Conservation (phyloP, 768 basidiomycete genomes). For the Asterophora lycoperdoides region DNA sequence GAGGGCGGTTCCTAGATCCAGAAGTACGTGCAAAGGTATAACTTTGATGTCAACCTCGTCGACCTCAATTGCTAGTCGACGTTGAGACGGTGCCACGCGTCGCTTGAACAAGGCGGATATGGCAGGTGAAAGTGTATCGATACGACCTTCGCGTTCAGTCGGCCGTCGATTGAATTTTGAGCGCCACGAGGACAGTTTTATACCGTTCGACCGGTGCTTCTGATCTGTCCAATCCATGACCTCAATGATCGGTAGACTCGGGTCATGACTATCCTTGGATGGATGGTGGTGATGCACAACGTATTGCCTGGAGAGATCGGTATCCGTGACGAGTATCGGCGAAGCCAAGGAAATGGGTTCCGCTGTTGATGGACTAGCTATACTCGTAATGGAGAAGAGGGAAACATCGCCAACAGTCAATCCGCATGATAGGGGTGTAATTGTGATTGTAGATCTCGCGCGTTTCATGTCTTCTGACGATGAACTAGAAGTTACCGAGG, state of each 20-base stretch:
- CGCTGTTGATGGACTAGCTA: not conserved
- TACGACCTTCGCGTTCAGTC: not conserved
- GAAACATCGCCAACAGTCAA: slow-evolving; percentile 43
- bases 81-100: not conserved
- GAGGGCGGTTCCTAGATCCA: slow-evolving; percentile 54
- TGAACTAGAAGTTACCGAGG: slow-evolving; percentile 22
- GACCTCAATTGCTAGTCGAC: not conserved
- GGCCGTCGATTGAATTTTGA: slow-evolving; percentile 31
- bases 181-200: slow-evolving; percentile 63
- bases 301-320: slow-evolving; percentile 59
- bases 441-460: not conserved
- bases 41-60: slow-evolving; percentile 38
- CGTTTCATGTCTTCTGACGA: slow-evolving; percentile 2
- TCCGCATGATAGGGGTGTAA: not conserved
- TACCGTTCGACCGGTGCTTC: slow-evolving; percentile 35
- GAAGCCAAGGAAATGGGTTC: slow-evolving; percentile 33
- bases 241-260: slow-evolving; percentile 50
- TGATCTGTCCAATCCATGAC: slow-evolving; percentile 59
- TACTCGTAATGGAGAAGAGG: slow-evolving; percentile 44
- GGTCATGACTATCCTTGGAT: slow-evolving; percentile 19
- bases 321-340: slow-evolving; percentile 75
- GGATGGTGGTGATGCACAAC: slow-evolving; percentile 40
- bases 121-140: slow-evolving; percentile 3
- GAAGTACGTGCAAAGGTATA: slow-evolving; percentile 69
- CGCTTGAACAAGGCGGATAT: slow-evolving; percentile 5